phyloP scores from a whole-genome alignment of 768 basidiomycete species.

The Suillus variegatus region DNA sequence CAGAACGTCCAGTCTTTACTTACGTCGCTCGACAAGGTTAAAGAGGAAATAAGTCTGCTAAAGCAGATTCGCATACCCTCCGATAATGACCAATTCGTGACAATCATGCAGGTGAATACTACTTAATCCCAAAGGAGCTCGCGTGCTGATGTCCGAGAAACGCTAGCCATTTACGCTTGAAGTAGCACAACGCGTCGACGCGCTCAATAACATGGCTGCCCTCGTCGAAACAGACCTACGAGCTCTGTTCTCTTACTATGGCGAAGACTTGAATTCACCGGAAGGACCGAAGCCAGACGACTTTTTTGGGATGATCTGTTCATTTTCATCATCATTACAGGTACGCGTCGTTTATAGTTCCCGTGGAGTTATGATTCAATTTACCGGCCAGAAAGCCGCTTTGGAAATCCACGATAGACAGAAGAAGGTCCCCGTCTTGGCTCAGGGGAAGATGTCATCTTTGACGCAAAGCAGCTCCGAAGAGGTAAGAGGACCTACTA shows the following conservation, averaged over 20 bases:
- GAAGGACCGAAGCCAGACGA: slow-evolving; percentile 78
- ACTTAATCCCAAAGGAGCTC: not conserved
- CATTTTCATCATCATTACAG: slow-evolving; percentile 74
- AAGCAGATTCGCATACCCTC: slow-evolving; percentile 32
- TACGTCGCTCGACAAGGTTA: slow-evolving; percentile 56
- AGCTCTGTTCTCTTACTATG: slow-evolving; percentile 69
- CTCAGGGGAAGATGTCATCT: not conserved
- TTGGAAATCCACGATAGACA: slow-evolving; percentile 59
- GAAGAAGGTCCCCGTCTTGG: not conserved
- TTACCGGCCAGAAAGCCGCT: slow-evolving; percentile 59
- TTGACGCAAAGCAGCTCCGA: not conserved
- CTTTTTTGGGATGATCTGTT: slow-evolving; percentile 74
- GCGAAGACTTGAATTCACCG: slow-evolving; percentile 65
- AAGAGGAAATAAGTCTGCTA: slow-evolving; percentile 52
- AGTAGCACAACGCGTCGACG: slow-evolving; percentile 56
- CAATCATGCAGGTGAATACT: slow-evolving; percentile 64
- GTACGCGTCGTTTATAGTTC: slow-evolving; percentile 33
- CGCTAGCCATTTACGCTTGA: slow-evolving; percentile 51
- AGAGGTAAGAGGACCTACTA: slow-evolving; percentile 11
- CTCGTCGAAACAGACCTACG: slow-evolving; percentile 62
- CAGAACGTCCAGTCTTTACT: slow-evolving; percentile 61
- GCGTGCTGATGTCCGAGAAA: slow-evolving; percentile 1
- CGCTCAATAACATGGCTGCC: slow-evolving; percentile 59
- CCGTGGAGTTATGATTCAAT: slow-evolving; percentile 2
- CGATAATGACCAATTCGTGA: slow-evolving; percentile 60